Evolutionary conservation across 495 filamentous ascomycete species (phyloP).

Genomic region (Penicillium diatomitis): DNA sequence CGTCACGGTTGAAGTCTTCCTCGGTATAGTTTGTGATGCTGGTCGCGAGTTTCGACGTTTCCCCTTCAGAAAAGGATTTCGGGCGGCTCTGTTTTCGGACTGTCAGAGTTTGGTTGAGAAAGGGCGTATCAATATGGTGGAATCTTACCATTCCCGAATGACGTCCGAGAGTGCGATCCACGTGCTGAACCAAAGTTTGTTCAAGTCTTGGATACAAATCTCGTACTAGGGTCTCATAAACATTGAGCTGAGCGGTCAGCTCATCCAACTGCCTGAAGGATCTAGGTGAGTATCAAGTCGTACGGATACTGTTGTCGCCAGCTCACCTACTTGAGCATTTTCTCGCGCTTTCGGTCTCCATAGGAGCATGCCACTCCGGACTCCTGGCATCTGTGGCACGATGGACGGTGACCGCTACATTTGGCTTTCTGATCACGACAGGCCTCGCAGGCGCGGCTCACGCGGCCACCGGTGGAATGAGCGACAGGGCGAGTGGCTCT

Average conservation of each 20-base stretch:
- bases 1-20: constrained; percentile 50
- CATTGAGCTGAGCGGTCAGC: constrained; percentile 26
- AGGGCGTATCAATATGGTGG: background rate
- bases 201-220: constrained; percentile 29
- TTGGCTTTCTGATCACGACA: constrained; percentile 64
- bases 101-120: background rate
- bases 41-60: background rate
- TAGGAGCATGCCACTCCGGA: constrained; percentile 43
- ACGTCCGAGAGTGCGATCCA: constrained; percentile 24
- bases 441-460: constrained; percentile 58
- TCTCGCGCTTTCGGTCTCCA: constrained; percentile 51
- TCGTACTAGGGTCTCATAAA: constrained; percentile 27
- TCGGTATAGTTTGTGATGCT: constrained; percentile 40
- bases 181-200: constrained; percentile 20
- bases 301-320: background rate
- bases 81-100: background rate
- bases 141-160: constrained; percentile 12
- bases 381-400: constrained; percentile 49
- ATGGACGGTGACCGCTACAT: constrained; percentile 48
- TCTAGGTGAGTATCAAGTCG: background rate
- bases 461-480: constrained; percentile 29
- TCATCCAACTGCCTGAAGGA: constrained; percentile 29
- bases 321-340: constrained; percentile 41
- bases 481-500: constrained; percentile 18
- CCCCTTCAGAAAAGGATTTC: background rate